Evolutionary conservation across 2,329 filamentous ascomycete species (phyloP), one percentile per base, ranked within the genome.

Genomic region (Fusarium decemcellulare): DNA sequence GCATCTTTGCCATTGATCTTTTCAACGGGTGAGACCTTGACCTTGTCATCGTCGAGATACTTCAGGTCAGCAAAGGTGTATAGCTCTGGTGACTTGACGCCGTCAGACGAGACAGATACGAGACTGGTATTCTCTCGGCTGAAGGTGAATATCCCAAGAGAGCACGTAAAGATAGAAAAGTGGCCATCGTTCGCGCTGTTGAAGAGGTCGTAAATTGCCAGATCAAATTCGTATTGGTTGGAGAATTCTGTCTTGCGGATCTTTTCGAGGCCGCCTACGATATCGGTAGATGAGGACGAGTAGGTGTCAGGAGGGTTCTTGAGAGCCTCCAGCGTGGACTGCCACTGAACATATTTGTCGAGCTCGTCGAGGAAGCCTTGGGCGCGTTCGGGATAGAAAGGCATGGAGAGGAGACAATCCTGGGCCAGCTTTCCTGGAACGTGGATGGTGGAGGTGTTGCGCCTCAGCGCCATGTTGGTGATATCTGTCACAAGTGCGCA

Each of bases 281-380:
- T 59, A 1, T 69, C 63, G 18, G 46, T 53, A 2, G 63, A 42
- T 1, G 56, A 50, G 4, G 62, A 67, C 5, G 50, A 11, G 15
- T 69, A 69, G 8, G 58, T 53, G 3, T 48, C 32, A 0, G 66
- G 66, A 14, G 66, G 66, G 16, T 64, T 37, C 6, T 59, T 59
- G n/a, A 68, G 66, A 2, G 48, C 40, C 30, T 67, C 66, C 29
- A 68, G 36, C 2, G 66, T 68, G 7, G 63, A 67, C 15, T 68
- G 66, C 54, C 59, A 68, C 30, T 61, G 52, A 1, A 61, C 10
- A 18, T 61, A 48, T 7, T 57, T 61, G n/a, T 2, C 32, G 18
- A 61, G 27, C 11, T 61, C 52, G 16, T 39, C 36, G 10, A 61
- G 30, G 10, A 61, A 61, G 36, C 23, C 29, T 0, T 6, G 4